phyloP scores from a whole-genome alignment of 441 rosid species.

The Rhodomyrtus psidioides region DNA sequence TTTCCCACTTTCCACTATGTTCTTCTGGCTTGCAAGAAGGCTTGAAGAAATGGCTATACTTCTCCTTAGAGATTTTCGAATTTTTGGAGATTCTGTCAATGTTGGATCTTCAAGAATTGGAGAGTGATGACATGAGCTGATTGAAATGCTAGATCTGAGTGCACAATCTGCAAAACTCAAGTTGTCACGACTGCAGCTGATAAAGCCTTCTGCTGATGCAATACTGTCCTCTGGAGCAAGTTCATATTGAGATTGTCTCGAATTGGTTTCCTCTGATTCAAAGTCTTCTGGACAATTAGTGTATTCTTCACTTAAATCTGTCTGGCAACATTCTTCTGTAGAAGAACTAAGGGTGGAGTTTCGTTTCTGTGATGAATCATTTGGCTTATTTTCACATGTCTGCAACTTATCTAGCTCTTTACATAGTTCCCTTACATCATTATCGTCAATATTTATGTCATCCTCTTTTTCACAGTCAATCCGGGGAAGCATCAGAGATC shows the following conservation, averaged over 20 bases:
- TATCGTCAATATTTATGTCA: conserved; percentile 51
- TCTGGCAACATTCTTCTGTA: conserved; percentile 55
- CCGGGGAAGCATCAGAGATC: conserved; percentile 67
- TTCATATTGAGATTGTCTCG: conserved; percentile 16
- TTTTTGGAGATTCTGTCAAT: conserved; percentile 84
- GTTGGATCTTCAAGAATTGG: conserved; percentile 66
- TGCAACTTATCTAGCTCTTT: conserved; percentile 58
- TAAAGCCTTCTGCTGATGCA: conserved; percentile 13
- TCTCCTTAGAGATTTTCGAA: conserved; percentile 54
- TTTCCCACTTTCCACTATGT: conserved; percentile 31
- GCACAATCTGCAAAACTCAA: conserved; percentile 25
- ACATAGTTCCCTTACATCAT: conserved; percentile 64
- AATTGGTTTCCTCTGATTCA: conserved; percentile 33
- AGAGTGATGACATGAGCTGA: conserved; percentile 46
- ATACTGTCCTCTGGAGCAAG: conserved; percentile 16
- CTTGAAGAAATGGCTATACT: conserved; percentile 48
- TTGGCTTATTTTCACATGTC: conserved; percentile 31
- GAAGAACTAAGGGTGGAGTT: conserved; percentile 51
- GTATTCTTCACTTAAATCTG: conserved; percentile 64
- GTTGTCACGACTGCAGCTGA: conserved; percentile 4
- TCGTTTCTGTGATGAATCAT: conserved; percentile 33
- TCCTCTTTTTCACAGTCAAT: conserved; percentile 43
- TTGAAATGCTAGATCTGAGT: conserved; percentile 40
- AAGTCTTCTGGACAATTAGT: conserved; percentile 36
- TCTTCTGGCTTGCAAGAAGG: conserved; percentile 39